These are phyloP conservation scores for Alternaria hordeiaustralica DNA, from an alignment of 2,329 filamentous ascomycete species.

Conservation along the genomic window DNA sequence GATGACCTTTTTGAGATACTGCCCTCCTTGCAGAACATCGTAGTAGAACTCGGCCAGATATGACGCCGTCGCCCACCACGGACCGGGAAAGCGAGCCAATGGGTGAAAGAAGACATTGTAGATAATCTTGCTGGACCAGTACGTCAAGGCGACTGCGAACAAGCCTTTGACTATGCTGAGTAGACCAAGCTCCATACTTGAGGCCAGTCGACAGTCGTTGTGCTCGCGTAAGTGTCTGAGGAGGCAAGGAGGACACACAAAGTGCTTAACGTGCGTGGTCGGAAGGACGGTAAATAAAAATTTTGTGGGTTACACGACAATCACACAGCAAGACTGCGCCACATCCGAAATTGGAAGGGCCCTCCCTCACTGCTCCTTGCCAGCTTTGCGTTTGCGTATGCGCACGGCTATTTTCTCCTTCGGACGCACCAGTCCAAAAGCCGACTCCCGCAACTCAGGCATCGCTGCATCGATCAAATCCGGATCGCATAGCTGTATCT, in stretches of 20 bases:
- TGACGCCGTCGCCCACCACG: conserved; percentile 15
- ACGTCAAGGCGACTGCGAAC: background rate
- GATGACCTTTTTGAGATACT: conserved; percentile 43
- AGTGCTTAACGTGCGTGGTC: background rate
- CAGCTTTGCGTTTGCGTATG: conserved; percentile 30
- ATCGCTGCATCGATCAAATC: conserved; percentile 25
- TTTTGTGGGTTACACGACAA: background rate
- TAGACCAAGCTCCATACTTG: background rate
- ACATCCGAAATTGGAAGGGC: background rate
- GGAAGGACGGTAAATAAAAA: background rate
- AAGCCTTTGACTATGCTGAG: background rate
- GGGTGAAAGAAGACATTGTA: conserved; percentile 20
- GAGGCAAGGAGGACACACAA: background rate
- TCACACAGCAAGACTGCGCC: background rate
- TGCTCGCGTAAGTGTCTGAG: background rate
- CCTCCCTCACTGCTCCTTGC: background rate
- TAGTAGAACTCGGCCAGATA: conserved; percentile 17
- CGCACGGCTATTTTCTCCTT: conserved; percentile 27
- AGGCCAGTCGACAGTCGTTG: background rate
- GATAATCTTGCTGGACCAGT: conserved; percentile 3
- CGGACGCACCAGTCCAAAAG: conserved; percentile 30
- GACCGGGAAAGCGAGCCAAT: conserved; percentile 14
- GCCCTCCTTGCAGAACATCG: conserved; percentile 25
- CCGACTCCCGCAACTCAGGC: conserved; percentile 21
- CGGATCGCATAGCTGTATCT: conserved; percentile 33